Evolutionary conservation across 2,329 filamentous ascomycete species (phyloP), one percentile per base, ranked within the genome.

Genomic region (Penicillium hordei): DNA sequence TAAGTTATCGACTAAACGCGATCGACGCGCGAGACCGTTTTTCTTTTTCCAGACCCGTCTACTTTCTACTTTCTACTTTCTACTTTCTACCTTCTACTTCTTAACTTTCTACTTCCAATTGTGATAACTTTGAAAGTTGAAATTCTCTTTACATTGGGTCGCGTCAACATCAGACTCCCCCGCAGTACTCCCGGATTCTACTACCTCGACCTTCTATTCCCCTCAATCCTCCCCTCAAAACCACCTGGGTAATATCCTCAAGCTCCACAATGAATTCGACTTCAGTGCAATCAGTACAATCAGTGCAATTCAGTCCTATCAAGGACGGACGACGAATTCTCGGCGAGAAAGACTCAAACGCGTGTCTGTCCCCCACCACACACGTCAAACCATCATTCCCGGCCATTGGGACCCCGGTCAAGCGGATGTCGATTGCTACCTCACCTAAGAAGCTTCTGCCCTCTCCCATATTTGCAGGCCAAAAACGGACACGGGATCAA

Each of bases 341-440:
- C 52, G 72, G 75, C 34, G 74, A 77, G 57, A 78, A 76, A 62
- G 70, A 72, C 57, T 60, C 70, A 64, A 78, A 78, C 74, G 72
- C 74, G 70, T 75, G 70, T 60, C 60, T 76, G 44, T 73, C 74
- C 31, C 71, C 72, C 27, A 67, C 67, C 39, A 60, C 55, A 52
- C 59, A 60, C 39, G 58, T 31, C 58, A 67, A 67, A 63, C 55
- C 61, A 21, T 48, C 62, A 27, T 60, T 66, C 43, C 52, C 58
- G 25, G 58, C 55, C 38, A 45, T 60, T 42, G 59, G 60, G 55
- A 70, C 71, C 33, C 69, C 71, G 7, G 53, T 66, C 61, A 69
- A 72, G 68, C 65, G 65, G 49, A 45, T 69, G 39, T 59, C 69
- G 57, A 64, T 69, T 43, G 55, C 61, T 23, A 54, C 55, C 15